Conservation (phyloP, 257 asterid genomes). For the Solanum clarkiae region DNA sequence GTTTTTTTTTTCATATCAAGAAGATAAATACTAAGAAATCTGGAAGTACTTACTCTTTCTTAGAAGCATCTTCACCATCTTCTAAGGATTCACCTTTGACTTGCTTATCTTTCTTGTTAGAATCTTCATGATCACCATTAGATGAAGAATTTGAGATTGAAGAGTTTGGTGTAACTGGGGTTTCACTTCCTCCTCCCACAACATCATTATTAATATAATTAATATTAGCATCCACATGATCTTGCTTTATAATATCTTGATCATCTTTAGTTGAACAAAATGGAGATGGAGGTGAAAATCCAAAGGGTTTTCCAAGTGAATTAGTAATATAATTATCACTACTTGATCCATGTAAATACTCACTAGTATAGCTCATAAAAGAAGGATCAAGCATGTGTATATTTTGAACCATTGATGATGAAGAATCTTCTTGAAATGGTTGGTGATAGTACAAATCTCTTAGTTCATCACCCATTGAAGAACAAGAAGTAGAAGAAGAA, state of each 20-base stretch:
- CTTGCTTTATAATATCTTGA: not conserved
- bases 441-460: slow-evolving; percentile 39
- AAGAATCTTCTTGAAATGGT: slow-evolving; percentile 23
- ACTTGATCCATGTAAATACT: slow-evolving; percentile 29
- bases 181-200: not conserved
- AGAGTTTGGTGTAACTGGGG: slow-evolving; percentile 53
- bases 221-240: not conserved
- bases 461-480: slow-evolving; percentile 60
- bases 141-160: slow-evolving; percentile 51
- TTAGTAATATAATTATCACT: not conserved
- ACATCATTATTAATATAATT: slow-evolving; percentile 1
- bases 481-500: not conserved
- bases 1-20: not conserved
- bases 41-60: slow-evolving; percentile 37
- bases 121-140: slow-evolving; percentile 30
- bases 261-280: slow-evolving; percentile 18
- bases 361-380: slow-evolving; percentile 25
- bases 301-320: slow-evolving; percentile 21
- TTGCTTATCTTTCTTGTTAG: slow-evolving; percentile 24
- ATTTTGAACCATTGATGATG: slow-evolving; percentile 10
- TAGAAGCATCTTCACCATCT: slow-evolving; percentile 33
- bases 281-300: slow-evolving; percentile 1
- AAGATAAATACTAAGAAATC: not conserved
- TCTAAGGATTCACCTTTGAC: slow-evolving; percentile 13
- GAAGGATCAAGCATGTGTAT: slow-evolving; percentile 43